Percentiles rank a stretch among this genome's conserved stretches.
These are phyloP conservation scores for Nicotiana attenuata DNA, from an alignment of 257 asterid genomes.

Conservation along the genomic window DNA sequence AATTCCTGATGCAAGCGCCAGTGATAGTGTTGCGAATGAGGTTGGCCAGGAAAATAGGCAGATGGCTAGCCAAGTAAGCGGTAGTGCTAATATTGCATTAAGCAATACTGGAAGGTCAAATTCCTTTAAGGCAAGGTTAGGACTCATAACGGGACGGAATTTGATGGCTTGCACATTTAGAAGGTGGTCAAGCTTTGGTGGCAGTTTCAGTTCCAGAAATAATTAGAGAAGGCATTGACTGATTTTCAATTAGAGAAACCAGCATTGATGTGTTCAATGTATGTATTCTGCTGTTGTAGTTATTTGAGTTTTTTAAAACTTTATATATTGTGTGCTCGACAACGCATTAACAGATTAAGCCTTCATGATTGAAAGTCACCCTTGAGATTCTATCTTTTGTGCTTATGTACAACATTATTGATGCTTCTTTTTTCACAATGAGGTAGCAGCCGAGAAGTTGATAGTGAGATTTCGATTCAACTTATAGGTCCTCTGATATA, in stretches of 20 bases:
- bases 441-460: no score
- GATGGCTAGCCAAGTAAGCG: slow-evolving; percentile 17
- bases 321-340: not conserved
- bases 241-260: not conserved
- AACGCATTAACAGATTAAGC: not conserved
- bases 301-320: not conserved
- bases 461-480: no score
- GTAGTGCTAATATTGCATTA: slow-evolving; percentile 20
- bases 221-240: slow-evolving; percentile 27
- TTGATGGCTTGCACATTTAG: slow-evolving; percentile 53
- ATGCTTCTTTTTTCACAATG: not conserved
- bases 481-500: no score
- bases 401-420: not conserved
- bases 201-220: slow-evolving; percentile 43
- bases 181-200: slow-evolving; percentile 71
- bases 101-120: slow-evolving; percentile 47
- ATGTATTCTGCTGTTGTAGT: not conserved
- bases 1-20: slow-evolving; percentile 36
- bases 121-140: slow-evolving; percentile 64
- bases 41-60: slow-evolving; percentile 26
- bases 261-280: not conserved
- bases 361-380: not conserved
- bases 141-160: slow-evolving; percentile 54
- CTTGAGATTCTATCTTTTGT: not conserved
- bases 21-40: slow-evolving; percentile 42